phyloP scores from a whole-genome alignment of 192 early-diverging fungal species.

The Irineochytrium annulatum region DNA sequence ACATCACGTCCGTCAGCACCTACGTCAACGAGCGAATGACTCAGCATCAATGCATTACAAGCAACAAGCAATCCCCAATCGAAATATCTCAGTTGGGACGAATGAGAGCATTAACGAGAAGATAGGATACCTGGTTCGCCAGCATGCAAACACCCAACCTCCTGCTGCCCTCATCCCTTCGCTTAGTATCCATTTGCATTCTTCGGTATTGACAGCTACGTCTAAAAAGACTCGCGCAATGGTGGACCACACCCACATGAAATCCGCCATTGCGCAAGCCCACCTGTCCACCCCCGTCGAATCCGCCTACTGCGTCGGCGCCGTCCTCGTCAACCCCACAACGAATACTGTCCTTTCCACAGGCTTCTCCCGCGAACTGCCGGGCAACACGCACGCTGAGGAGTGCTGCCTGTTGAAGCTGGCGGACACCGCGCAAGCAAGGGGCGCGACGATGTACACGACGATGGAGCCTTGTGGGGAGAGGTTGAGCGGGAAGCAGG shows the following conservation, averaged over 20 bases:
- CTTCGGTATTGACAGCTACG: too few relatives aligned
- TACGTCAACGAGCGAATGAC: too few relatives aligned
- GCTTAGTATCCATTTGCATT: too few relatives aligned
- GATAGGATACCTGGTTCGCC: too few relatives aligned
- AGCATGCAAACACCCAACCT: too few relatives aligned
- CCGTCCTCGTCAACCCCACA: constrained; percentile 36
- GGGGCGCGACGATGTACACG: constrained; percentile 75
- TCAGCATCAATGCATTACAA: too few relatives aligned
- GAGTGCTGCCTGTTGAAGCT: constrained; percentile 84
- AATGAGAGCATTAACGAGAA: too few relatives aligned
- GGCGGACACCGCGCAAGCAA: constrained; percentile 10
- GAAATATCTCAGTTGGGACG: too few relatives aligned
- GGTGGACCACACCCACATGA: constrained; percentile 71
- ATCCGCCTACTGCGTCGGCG: constrained; percentile 92
- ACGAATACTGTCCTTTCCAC: constrained; percentile 58
- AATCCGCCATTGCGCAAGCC: constrained; percentile 79
- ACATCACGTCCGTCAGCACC: neutral
- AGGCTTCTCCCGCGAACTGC: constrained; percentile 89
- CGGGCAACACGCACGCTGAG: constrained; percentile 96
- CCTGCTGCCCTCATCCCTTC: too few relatives aligned
- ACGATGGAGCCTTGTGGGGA: constrained; percentile 96
- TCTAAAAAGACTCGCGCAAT: neutral
- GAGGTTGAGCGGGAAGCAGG: constrained; percentile 64
- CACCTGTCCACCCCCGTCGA: constrained; percentile 68
- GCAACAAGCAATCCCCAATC: too few relatives aligned